phyloP scores from a whole-genome alignment of 2,329 filamentous ascomycete genomes.

The Cephalotrichum gorgonifer region DNA sequence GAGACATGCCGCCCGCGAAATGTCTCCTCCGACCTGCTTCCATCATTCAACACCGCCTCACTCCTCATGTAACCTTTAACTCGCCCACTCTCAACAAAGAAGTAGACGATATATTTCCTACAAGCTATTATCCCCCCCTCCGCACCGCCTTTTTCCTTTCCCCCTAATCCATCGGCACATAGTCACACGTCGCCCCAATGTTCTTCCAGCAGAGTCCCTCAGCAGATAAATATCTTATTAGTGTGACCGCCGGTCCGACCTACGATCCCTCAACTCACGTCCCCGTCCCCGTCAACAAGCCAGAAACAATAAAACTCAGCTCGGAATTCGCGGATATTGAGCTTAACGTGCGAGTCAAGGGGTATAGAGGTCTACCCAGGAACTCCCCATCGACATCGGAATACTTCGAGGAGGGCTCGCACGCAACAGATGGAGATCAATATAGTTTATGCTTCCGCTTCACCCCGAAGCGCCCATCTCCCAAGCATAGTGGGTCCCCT shows the following conservation, averaged over 20 bases:
- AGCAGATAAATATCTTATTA: slow-evolving; percentile 55
- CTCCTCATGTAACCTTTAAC: too few species aligned
- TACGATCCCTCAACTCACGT: slow-evolving; percentile 68
- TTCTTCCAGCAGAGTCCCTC: not conserved
- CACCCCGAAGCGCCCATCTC: slow-evolving; percentile 52
- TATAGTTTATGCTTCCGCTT: slow-evolving; percentile 79
- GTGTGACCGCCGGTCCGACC: slow-evolving; percentile 67
- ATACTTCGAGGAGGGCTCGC: slow-evolving; percentile 66
- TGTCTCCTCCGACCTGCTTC: too few species aligned
- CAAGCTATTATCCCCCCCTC: not conserved
- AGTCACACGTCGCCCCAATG: not conserved
- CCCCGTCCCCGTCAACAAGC: slow-evolving; percentile 64
- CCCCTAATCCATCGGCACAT: too few species aligned
- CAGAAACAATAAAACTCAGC: slow-evolving; percentile 51
- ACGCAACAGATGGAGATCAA: slow-evolving; percentile 59
- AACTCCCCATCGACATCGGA: slow-evolving; percentile 57
- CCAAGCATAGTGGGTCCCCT: too few species aligned
- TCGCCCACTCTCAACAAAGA: too few species aligned
- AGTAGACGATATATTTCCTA: too few species aligned
- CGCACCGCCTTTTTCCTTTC: not conserved
- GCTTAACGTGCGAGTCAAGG: slow-evolving; percentile 63
- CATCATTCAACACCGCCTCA: too few species aligned
- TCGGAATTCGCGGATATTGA: slow-evolving; percentile 54
- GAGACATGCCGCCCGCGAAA: too few species aligned
- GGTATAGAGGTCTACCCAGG: slow-evolving; percentile 59